phyloP scores from a whole-genome alignment of 805 yeast genomes.

The Metschnikowia bowlesiae region DNA sequence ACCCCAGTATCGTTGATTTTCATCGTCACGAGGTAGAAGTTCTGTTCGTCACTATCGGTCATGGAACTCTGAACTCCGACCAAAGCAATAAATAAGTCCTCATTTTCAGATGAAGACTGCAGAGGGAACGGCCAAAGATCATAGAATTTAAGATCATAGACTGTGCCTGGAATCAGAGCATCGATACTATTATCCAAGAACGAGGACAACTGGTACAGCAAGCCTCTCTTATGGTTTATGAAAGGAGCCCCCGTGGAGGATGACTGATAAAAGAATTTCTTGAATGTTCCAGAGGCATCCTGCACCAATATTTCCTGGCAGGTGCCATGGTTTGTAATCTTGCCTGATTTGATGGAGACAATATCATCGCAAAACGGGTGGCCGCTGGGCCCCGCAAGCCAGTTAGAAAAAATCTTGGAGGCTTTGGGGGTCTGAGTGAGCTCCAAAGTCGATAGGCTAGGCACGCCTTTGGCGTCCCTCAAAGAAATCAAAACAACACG shows the following conservation, averaged over 20 bases:
- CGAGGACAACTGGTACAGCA: slow-evolving; percentile 29
- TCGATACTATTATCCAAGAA: slow-evolving; percentile 31
- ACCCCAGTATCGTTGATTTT: slow-evolving; percentile 49
- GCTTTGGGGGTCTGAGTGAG: slow-evolving; percentile 11
- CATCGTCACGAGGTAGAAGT: slow-evolving; percentile 50
- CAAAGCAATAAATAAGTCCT: slow-evolving; percentile 12
- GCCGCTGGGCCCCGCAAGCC: slow-evolving; percentile 10
- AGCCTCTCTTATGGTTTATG: slow-evolving; percentile 23
- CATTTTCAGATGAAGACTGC: slow-evolving; percentile 16
- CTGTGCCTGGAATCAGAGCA: slow-evolving; percentile 49
- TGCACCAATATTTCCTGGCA: slow-evolving; percentile 38
- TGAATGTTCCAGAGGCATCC: slow-evolving; percentile 43
- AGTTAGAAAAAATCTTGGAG: slow-evolving; percentile 9
- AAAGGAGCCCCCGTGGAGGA: slow-evolving; percentile 28
- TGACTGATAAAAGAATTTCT: slow-evolving; percentile 24
- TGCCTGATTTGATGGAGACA: slow-evolving; percentile 55
- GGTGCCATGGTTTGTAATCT: slow-evolving; percentile 45
- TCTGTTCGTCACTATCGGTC: slow-evolving; percentile 18
- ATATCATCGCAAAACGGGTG: slow-evolving; percentile 42
- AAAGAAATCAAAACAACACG: slow-evolving; percentile 59
- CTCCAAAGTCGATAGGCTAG: slow-evolving; percentile 37
- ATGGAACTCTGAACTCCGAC: slow-evolving; percentile 11
- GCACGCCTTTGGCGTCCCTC: slow-evolving; percentile 66
- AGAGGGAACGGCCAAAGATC: slow-evolving; percentile 53
- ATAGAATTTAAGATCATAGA: slow-evolving; percentile 47